Percentiles rank a stretch among this genome's conserved stretches.
These are phyloP conservation scores for Monosporascus sp. DNA, from an alignment of 2,329 filamentous ascomycete genomes.

Conservation along the genomic window DNA sequence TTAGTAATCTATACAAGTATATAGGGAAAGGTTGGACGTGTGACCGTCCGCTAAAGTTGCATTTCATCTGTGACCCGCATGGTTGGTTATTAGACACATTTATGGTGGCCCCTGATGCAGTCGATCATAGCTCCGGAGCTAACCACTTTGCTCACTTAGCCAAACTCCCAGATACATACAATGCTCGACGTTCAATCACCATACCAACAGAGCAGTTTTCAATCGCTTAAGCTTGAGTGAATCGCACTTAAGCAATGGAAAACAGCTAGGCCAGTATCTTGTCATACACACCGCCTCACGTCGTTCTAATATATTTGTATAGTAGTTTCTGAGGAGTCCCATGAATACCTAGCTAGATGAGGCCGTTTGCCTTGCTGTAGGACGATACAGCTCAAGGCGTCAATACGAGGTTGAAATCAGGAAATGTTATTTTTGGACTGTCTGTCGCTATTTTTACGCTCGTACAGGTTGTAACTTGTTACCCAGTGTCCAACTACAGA, in stretches of 20 bases:
- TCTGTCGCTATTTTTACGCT: neutral
- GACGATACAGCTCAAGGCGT: neutral
- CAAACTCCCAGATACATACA: neutral
- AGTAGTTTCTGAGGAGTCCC: too few relatives aligned
- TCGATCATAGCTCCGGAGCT: too few relatives aligned
- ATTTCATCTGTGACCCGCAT: too few relatives aligned
- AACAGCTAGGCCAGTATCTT: too few relatives aligned
- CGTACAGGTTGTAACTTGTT: neutral
- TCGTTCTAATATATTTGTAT: too few relatives aligned
- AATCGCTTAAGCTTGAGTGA: neutral
- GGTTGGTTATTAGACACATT: neutral
- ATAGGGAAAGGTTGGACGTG: too few relatives aligned
- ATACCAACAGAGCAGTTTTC: neutral
- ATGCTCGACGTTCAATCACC: neutral
- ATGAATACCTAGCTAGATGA: neutral
- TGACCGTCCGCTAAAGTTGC: too few relatives aligned
- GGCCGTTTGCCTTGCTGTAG: too few relatives aligned
- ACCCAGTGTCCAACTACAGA: neutral
- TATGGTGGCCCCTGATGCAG: neutral
- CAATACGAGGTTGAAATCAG: neutral
- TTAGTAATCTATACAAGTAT: too few relatives aligned
- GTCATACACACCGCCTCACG: too few relatives aligned
- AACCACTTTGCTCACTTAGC: neutral
- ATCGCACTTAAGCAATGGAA: too few relatives aligned
- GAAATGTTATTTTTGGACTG: neutral